Conservation (phyloP, 306 rosid species). For the Sophora flavescens region DNA sequence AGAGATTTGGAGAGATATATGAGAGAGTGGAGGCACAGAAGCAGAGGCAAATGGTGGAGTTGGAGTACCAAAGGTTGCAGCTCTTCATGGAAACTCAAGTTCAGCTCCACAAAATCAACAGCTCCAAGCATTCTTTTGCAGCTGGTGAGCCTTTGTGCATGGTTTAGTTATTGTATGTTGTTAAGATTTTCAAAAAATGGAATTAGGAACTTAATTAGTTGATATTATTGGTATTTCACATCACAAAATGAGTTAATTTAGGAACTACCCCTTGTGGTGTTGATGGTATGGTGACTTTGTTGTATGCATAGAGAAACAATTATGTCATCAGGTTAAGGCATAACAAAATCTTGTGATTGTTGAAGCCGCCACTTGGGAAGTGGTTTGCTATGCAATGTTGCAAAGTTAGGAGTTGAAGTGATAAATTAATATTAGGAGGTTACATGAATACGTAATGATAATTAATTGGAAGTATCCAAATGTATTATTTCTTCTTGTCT, state of each 20-base stretch:
- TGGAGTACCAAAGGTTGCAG: conserved; percentile 71
- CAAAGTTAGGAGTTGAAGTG: neutral
- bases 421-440: neutral
- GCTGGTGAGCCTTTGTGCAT: conserved; percentile 49
- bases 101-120: conserved; percentile 61
- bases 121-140: conserved; percentile 55
- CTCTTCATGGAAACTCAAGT: conserved; percentile 70
- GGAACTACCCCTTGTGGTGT: neutral
- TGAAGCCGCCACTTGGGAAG: too few species aligned
- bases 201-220: neutral
- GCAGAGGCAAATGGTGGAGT: conserved; percentile 70
- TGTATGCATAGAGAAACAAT: neutral
- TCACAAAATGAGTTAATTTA: neutral
- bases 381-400: neutral
- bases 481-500: neutral
- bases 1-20: conserved; percentile 62
- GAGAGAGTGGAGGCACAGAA: conserved; percentile 70
- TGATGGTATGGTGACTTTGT: conserved; percentile 4
- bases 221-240: neutral
- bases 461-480: neutral
- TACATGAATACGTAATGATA: neutral
- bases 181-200: too few species aligned
- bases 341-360: neutral
- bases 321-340: conserved; percentile 4
- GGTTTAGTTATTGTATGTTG: neutral